Conservation (phyloP, 257 asterid species). For the Echites panduratus region DNA sequence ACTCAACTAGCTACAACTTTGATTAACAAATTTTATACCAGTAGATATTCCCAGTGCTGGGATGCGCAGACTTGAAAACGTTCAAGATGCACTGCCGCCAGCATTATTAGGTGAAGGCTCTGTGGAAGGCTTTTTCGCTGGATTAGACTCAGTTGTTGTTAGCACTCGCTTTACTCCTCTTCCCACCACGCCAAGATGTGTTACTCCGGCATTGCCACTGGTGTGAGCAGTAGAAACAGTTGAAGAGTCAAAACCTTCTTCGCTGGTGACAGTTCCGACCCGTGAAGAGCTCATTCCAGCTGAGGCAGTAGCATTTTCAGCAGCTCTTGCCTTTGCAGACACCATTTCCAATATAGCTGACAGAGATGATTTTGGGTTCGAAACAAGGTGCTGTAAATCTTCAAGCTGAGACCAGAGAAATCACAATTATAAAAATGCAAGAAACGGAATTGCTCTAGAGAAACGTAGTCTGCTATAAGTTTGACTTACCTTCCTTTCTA, state of each 20-base stretch:
- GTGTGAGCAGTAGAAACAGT: slow-evolving; percentile 68
- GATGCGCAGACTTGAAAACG: slow-evolving; percentile 1
- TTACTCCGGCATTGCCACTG: slow-evolving; percentile 51
- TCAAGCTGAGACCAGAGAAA: slow-evolving; percentile 56
- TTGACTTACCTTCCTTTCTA: slow-evolving; percentile 75
- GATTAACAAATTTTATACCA: not conserved
- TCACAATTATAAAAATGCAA: slow-evolving; percentile 4
- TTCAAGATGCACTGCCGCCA: slow-evolving; percentile 43
- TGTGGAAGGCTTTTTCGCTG: slow-evolving; percentile 53
- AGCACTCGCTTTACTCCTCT: slow-evolving; percentile 90
- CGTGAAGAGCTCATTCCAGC: slow-evolving; percentile 48
- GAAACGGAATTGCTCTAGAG: not conserved
- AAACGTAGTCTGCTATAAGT: not conserved
- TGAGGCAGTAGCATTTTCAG: slow-evolving; percentile 31
- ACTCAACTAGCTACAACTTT: not conserved
- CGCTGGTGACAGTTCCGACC: slow-evolving; percentile 30
- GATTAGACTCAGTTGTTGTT: slow-evolving; percentile 36
- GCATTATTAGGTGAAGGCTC: slow-evolving; percentile 46
- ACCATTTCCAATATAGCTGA: slow-evolving; percentile 55
- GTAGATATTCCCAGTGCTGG: slow-evolving; percentile 1
- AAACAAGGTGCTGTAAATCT: slow-evolving; percentile 77
- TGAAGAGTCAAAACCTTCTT: slow-evolving; percentile 44
- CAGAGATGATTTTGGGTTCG: slow-evolving; percentile 66
- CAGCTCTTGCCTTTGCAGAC: slow-evolving; percentile 52
- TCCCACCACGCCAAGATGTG: slow-evolving; percentile 93